These are phyloP conservation scores for Pythium angustatum DNA, from an alignment of 352 stramenopile genomes.

Conservation along the genomic window DNA sequence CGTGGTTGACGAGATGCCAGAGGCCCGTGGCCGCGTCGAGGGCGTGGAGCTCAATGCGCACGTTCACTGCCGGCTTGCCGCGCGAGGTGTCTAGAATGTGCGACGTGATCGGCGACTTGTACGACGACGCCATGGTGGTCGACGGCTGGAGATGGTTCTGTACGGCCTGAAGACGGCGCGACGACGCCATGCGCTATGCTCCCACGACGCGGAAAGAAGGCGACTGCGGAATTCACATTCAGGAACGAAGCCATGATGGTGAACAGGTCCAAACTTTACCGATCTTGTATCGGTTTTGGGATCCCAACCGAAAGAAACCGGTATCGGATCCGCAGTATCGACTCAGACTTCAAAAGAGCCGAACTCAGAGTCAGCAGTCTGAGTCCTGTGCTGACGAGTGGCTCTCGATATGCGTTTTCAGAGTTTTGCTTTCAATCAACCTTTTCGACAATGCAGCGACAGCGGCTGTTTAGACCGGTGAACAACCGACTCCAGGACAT, in stretches of 20 bases:
- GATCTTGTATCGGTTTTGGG: slow-evolving; percentile 4
- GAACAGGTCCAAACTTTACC: not conserved
- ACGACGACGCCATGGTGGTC: slow-evolving; percentile 20
- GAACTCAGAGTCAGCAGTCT: no score
- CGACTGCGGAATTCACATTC: slow-evolving; percentile 1
- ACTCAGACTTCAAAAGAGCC: no score
- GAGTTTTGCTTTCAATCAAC: not conserved
- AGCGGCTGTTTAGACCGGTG: slow-evolving; percentile 16
- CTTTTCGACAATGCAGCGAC: slow-evolving; percentile 20
- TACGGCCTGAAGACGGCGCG: slow-evolving; percentile 32
- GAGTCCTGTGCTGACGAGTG: not conserved
- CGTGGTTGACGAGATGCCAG: slow-evolving; percentile 51
- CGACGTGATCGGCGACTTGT: slow-evolving; percentile 79
- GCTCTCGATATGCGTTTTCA: not conserved
- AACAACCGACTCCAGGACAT: slow-evolving; percentile 10
- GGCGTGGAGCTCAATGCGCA: slow-evolving; percentile 70
- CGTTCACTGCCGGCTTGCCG: slow-evolving; percentile 64
- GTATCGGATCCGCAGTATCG: no score
- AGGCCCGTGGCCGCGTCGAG: slow-evolving; percentile 32
- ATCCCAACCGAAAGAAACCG: not conserved
- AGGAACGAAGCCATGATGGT: not conserved
- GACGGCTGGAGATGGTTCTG: slow-evolving; percentile 34
- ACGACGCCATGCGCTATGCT: slow-evolving; percentile 18
- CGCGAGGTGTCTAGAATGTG: slow-evolving; percentile 87
- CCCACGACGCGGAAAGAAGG: no score